Base-by-base conservation (phyloP, 352 stramenopile species). In the Phytophthora colocasiae region DNA sequence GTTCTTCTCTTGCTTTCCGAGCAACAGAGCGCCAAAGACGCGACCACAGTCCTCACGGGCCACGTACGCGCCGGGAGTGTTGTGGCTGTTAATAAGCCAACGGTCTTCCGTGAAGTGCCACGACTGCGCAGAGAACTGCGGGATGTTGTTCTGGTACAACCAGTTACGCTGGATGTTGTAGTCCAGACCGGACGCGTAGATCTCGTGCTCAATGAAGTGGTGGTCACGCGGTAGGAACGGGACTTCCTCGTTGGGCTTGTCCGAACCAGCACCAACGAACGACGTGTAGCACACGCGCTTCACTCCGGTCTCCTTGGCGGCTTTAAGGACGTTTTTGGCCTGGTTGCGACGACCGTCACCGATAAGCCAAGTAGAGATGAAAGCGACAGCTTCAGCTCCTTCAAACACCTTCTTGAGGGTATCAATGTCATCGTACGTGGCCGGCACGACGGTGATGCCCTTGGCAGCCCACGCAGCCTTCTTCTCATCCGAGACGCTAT, bases 151-250 rank as follows among this genome's bases (percentile, higher is more conserved):
- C 47, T 65, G 62, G 63, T 77, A 75, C 44, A 80, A 24, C 24
- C 38, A 80, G 47, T 80, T 74, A 36, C 71, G 71, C n/a, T 80
- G 71, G 52, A 80, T 78, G 47, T 71, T 78, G 61, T 68, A 78
- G 22, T 66, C 50, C 6, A 78, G 57, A 4, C 70, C 70, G 3
- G 55, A 78, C 5, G 44, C 36, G 14, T 66, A 41, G 26, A 45
- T 58, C 39, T 56, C 38, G 6, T 74, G 47, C 50, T 78, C 64
- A 0, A 59, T 44, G 14, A 69, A 71, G 17, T 74, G 64, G 53
- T 78, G 65, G 48, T 78, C 69, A 6, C 43, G 65, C 2, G 65
- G 69, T 19, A 78, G 48, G 58, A 78, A 78, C 19, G 69, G 69
- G 14, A 78, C 56, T 49, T 78, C 62, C 10, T 75, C 43, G 22